These are phyloP conservation scores for Aspergillus tanneri DNA, from an alignment of 2,329 filamentous ascomycete genomes.

Conservation along the genomic window DNA sequence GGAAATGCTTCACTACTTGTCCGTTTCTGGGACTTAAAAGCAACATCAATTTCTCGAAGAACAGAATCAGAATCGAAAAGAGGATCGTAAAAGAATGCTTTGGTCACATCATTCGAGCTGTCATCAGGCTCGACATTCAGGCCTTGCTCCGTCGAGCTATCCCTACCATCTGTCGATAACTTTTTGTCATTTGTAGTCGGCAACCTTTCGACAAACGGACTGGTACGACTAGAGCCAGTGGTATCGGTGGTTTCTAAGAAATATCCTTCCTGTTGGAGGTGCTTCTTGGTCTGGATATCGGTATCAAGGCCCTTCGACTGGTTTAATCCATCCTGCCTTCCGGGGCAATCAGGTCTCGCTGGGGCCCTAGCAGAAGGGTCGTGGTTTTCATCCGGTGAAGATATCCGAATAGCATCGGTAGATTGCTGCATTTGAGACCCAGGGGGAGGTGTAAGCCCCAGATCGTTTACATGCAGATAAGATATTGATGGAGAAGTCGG, in stretches of 20 bases:
- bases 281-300: background rate
- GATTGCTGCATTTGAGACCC: slow-evolving; percentile 33
- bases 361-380: background rate
- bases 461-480: slow-evolving; percentile 34
- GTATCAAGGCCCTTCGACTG: background rate
- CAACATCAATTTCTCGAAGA: slow-evolving; percentile 19
- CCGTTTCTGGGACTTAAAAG: slow-evolving; percentile 25
- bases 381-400: slow-evolving; percentile 14
- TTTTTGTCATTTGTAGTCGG: background rate
- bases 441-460: slow-evolving; percentile 47
- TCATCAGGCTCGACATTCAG: background rate
- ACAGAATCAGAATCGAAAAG: slow-evolving; percentile 21
- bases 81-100: slow-evolving; percentile 18
- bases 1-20: slow-evolving; percentile 23
- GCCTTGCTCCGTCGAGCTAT: background rate
- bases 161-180: background rate
- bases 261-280: background rate
- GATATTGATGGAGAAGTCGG: slow-evolving; percentile 19
- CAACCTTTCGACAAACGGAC: background rate
- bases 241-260: background rate
- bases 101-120: background rate
- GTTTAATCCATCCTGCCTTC: background rate
- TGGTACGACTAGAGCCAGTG: background rate
- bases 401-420: slow-evolving; percentile 9
- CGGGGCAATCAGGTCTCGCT: background rate